phyloP scores from a whole-genome alignment of 345 rosid genomes.

The Acer saccharum region DNA sequence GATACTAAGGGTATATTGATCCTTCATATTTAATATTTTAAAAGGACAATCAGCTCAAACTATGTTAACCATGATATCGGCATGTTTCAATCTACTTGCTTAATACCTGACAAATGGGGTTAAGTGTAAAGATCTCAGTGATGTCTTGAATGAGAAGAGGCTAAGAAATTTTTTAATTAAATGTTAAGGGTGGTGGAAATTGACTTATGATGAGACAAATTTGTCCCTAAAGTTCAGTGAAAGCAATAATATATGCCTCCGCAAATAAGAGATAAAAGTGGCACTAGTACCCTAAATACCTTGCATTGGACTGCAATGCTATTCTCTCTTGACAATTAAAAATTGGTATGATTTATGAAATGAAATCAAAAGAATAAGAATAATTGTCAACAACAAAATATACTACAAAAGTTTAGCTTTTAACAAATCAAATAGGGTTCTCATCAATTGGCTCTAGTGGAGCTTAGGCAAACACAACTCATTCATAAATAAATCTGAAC shows the following conservation, averaged over 20 bases:
- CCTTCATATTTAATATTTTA: neutral
- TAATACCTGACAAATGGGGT: neutral
- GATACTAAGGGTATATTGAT: neutral
- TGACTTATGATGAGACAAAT: neutral
- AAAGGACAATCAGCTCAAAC: no score
- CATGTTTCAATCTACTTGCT: neutral
- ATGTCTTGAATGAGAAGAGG: neutral
- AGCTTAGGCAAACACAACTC: neutral
- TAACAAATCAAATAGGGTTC: neutral
- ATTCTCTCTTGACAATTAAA: neutral
- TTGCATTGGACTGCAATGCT: neutral
- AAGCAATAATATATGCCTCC: neutral
- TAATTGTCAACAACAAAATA: neutral
- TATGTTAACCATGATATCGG: no score
- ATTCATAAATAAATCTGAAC: neutral
- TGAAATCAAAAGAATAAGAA: neutral
- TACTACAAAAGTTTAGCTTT: neutral
- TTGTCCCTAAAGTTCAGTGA: neutral
- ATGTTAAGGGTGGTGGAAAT: neutral
- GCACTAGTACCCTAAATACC: neutral
- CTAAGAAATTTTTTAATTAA: neutral
- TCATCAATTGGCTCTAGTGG: neutral
- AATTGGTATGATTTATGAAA: neutral
- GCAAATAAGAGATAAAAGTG: neutral
- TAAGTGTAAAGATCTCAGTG: neutral